phyloP scores from a whole-genome alignment of 768 basidiomycete genomes.

The Tricholoma matsutake region DNA sequence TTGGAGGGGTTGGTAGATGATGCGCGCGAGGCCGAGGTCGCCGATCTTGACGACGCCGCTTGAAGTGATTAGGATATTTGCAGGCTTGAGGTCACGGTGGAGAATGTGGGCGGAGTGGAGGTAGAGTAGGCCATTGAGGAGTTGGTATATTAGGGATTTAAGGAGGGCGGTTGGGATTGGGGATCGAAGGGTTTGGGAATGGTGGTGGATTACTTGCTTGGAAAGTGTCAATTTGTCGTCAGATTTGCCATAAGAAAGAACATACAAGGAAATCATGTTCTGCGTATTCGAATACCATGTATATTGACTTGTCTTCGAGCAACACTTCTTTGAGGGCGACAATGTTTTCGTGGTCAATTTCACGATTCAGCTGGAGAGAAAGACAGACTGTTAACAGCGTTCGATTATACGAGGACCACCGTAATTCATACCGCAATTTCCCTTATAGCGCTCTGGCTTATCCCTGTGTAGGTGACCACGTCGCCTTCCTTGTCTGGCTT shows the following conservation, averaged over 20 bases:
- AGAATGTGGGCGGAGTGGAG: constrained; percentile 94
- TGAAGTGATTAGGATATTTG: constrained; percentile 95
- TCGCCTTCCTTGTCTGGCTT: constrained; percentile 99
- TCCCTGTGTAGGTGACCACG: constrained; percentile 91
- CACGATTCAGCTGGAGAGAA: constrained; percentile 69
- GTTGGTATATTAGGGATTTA: constrained; percentile 92
- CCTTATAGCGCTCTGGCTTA: constrained; percentile 95
- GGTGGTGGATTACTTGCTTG: constrained; percentile 98
- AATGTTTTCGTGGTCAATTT: constrained; percentile 88
- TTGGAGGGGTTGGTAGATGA: constrained; percentile 89
- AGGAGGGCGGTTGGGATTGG: constrained; percentile 75
- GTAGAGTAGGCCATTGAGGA: constrained; percentile 91
- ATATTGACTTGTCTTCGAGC: constrained; percentile 96
- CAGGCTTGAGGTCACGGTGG: constrained; percentile 97
- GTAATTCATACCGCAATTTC: constrained; percentile 75
- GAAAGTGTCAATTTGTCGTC: not conserved
- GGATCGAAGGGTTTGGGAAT: constrained; percentile 83
- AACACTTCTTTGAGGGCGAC: constrained; percentile 93
- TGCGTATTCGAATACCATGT: constrained; percentile 99
- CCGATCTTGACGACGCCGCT: constrained; percentile 93
- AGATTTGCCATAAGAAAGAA: not conserved
- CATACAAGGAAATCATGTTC: constrained; percentile 96
- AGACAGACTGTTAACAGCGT: constrained; percentile 13
- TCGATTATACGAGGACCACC: not conserved
- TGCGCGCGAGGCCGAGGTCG: constrained; percentile 92